Evolutionary conservation across 306 rosid species (phyloP).

Genomic region (Psophocarpus tetragonolobus): DNA sequence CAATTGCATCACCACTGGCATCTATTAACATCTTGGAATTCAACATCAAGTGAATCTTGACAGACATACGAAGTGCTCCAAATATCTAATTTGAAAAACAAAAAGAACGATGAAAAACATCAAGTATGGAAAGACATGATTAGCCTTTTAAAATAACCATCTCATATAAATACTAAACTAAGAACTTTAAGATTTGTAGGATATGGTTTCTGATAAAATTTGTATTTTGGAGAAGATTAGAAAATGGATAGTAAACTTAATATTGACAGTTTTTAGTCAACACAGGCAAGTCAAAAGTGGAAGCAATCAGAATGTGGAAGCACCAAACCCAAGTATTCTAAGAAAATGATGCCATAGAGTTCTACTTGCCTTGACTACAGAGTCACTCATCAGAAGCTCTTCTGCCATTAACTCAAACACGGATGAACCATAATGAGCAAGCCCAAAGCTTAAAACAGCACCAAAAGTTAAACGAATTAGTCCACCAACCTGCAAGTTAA

Average conservation of each 20-base stretch:
- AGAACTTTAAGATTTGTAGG: neutral
- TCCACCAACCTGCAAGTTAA: slow-evolving; percentile 77
- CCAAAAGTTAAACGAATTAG: slow-evolving; percentile 73
- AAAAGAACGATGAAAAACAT: neutral
- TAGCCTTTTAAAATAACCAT: slow-evolving; percentile 16
- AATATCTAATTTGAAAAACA: slow-evolving; percentile 56
- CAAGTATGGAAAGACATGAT: slow-evolving; percentile 10
- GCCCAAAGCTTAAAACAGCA: slow-evolving; percentile 86
- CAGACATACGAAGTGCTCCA: slow-evolving; percentile 97
- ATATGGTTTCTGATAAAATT: slow-evolving; percentile 23
- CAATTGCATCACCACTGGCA: slow-evolving; percentile 68
- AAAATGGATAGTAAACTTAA: neutral
- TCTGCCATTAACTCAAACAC: slow-evolving; percentile 98
- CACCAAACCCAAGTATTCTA: slow-evolving; percentile 1
- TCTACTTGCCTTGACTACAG: slow-evolving; percentile 75
- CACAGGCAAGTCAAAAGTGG: slow-evolving; percentile 1
- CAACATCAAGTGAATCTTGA: slow-evolving; percentile 90
- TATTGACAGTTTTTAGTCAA: neutral
- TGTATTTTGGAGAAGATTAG: neutral
- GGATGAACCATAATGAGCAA: slow-evolving; percentile 85
- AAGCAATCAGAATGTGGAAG: slow-evolving; percentile 6
- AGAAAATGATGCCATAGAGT: slow-evolving; percentile 18
- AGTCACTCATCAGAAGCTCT: slow-evolving; percentile 98
- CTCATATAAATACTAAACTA: neutral
- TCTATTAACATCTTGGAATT: slow-evolving; percentile 88